Evolutionary conservation across 305 asterid species (phyloP), one percentile per base, ranked within the genome.

Genomic region (Petunia hybrid): DNA sequence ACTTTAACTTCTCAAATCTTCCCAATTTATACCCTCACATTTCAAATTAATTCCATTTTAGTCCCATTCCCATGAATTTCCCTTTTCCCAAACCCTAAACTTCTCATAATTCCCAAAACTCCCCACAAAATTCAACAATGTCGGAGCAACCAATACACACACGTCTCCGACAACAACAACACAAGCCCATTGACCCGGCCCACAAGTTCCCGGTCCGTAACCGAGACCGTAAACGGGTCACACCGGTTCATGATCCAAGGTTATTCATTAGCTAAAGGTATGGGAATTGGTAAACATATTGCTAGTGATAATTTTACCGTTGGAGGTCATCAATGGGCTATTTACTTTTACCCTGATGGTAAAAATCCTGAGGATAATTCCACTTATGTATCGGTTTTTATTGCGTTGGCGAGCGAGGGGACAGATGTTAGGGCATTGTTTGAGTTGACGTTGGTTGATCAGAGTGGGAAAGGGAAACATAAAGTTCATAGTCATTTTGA

Each of bases 321-420:
- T 5, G 99, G 98, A 45, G 99, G 98, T 14, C 92, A 89, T 45
- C 94, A 95, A 70, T 95, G 99, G 99, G 99, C 99, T 67, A 94
- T 95, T 88, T 95, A 95, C 88, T 95, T 95, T 79, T 95, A 95
- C 78, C 99, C 98, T 0, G 99, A 95, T 82, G 98, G 98, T 10
- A 95, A 95, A 61, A 95, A 95, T 59, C 97, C 97, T 0, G 99
- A 95, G 91, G 99, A 95, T 83, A 95, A 89, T 87, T 91, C 95
- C 2, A 87, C 97, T 1, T 94, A 95, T 41, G 98, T 95, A 0
- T 95, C 99, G 60, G 97, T 92, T 73, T 95, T 95, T 75, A 94
- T 95, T 73, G 98, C 98, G 45, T 77, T 95, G 78, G 98, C 97
- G 4, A 95, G 99, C 83, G 99, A 95, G 84, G 99, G 99, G 39